Percentiles rank a stretch among this genome's conserved stretches.
Evolutionary conservation across 805 yeast species (phyloP).

Genomic region (Starmerella bacillaris): DNA sequence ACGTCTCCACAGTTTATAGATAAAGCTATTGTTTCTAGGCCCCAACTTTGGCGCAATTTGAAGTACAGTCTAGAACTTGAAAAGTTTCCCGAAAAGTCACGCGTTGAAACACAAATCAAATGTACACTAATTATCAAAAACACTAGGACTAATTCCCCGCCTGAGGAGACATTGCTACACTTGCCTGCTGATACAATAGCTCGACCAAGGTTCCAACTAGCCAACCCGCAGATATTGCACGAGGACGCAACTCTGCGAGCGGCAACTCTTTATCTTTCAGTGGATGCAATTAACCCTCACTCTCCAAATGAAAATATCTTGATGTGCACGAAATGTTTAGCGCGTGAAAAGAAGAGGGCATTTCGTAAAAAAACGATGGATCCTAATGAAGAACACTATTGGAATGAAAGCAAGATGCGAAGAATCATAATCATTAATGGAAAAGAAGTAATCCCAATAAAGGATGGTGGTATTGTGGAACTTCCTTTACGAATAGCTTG

Average conservation of each 20-base stretch:
- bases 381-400: slow-evolving; percentile 54
- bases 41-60: slow-evolving; percentile 5
- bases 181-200: slow-evolving; percentile 77
- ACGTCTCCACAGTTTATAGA: slow-evolving; percentile 8
- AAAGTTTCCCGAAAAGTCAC: slow-evolving; percentile 59
- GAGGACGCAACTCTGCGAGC: slow-evolving; percentile 3
- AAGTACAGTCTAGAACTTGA: slow-evolving; percentile 22
- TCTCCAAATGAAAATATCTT: slow-evolving; percentile 35
- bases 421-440: slow-evolving; percentile 83
- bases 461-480: slow-evolving; percentile 22
- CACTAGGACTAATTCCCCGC: slow-evolving; percentile 27
- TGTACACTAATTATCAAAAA: slow-evolving; percentile 37
- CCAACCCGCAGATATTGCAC: slow-evolving; percentile 18
- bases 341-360: slow-evolving; percentile 86
- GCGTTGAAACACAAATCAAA: slow-evolving; percentile 93
- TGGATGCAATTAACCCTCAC: slow-evolving; percentile 50
- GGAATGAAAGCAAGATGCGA: slow-evolving; percentile 56
- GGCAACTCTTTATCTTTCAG: slow-evolving; percentile 35
- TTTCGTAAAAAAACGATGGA: slow-evolving; percentile 75
- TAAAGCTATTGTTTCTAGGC: slow-evolving; percentile 6
- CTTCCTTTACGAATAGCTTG: slow-evolving; percentile 69
- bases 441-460: slow-evolving; percentile 46
- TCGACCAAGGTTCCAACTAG: slow-evolving; percentile 63
- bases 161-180: slow-evolving; percentile 53
- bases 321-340: slow-evolving; percentile 75